phyloP scores from a whole-genome alignment of 208 protist genomes.

The Naegleria gruberi region DNA sequence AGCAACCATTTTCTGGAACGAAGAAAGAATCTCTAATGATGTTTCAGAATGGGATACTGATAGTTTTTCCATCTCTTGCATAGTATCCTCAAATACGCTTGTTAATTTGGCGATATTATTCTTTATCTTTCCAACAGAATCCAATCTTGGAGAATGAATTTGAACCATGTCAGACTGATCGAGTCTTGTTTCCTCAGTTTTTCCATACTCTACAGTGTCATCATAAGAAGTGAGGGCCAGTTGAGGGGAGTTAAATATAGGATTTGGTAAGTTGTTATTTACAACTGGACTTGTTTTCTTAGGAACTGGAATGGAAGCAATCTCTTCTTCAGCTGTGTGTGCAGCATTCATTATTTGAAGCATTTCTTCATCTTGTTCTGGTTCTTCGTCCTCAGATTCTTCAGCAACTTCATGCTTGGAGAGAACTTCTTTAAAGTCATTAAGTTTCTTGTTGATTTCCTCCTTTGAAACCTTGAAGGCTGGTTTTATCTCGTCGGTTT shows the following conservation, averaged over 20 bases:
- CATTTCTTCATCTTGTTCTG: too few species aligned
- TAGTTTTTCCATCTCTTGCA: neutral
- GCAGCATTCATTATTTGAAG: too few species aligned
- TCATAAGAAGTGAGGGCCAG: too few species aligned
- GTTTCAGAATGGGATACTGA: neutral
- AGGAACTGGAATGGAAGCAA: neutral
- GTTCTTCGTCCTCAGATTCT: neutral
- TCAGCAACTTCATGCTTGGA: neutral
- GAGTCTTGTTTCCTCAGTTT: neutral
- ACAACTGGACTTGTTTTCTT: neutral
- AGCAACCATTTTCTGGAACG: neutral
- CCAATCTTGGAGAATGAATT: neutral
- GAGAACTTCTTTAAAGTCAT: neutral
- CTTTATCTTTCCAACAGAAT: neutral
- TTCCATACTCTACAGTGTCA: too few species aligned
- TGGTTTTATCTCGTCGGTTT: neutral
- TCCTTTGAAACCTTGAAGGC: neutral
- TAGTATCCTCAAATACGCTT: neutral
- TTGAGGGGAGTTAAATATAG: too few species aligned
- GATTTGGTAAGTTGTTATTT: too few species aligned
- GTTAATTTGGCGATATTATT: neutral
- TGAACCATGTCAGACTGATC: neutral
- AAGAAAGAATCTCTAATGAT: neutral
- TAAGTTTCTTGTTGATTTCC: neutral
- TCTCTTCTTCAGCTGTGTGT: neutral